Conservation (phyloP, 495 filamentous ascomycete species). For the Aspergillus hancockii region DNA sequence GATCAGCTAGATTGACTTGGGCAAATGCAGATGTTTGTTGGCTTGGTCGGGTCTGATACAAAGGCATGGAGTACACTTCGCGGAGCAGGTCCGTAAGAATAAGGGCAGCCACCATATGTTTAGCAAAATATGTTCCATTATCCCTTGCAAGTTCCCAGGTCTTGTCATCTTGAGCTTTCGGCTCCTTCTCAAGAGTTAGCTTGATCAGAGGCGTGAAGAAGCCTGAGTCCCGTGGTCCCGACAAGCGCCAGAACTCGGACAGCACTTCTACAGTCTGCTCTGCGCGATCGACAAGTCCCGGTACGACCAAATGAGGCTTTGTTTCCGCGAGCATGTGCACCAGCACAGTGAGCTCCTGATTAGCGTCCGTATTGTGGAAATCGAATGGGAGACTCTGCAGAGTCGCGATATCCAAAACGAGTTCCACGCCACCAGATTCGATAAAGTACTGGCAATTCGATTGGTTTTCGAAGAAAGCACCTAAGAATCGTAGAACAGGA, state of each 20-base stretch:
- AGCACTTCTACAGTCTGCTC: conserved; percentile 69
- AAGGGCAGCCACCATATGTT: conserved; percentile 74
- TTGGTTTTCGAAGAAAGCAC: conserved; percentile 74
- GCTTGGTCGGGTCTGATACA: conserved; percentile 60
- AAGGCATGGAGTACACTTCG: conserved; percentile 66
- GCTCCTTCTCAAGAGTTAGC: conserved; percentile 23
- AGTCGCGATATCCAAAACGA: conserved; percentile 79
- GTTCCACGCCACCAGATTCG: conserved; percentile 75
- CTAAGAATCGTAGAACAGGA: conserved; percentile 73
- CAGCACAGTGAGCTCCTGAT: conserved; percentile 67
- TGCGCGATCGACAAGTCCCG: conserved; percentile 72
- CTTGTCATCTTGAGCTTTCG: conserved; percentile 25
- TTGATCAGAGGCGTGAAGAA: conserved; percentile 69
- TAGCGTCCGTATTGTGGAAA: conserved; percentile 66
- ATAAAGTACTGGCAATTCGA: conserved; percentile 75
- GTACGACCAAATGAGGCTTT: conserved; percentile 78
- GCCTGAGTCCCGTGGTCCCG: conserved; percentile 47
- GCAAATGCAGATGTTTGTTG: conserved; percentile 58
- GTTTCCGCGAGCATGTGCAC: conserved; percentile 79
- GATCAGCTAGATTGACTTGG: conserved; percentile 77
- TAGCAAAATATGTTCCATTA: conserved; percentile 72
- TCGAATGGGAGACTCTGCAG: conserved; percentile 75
- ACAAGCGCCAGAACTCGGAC: conserved; percentile 55
- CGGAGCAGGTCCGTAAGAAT: conserved; percentile 70
- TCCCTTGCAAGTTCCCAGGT: conserved; percentile 31